These are phyloP conservation scores for Pyrenopolyporus hunteri DNA, from an alignment of 495 filamentous ascomycete genomes.

Conservation along the genomic window DNA sequence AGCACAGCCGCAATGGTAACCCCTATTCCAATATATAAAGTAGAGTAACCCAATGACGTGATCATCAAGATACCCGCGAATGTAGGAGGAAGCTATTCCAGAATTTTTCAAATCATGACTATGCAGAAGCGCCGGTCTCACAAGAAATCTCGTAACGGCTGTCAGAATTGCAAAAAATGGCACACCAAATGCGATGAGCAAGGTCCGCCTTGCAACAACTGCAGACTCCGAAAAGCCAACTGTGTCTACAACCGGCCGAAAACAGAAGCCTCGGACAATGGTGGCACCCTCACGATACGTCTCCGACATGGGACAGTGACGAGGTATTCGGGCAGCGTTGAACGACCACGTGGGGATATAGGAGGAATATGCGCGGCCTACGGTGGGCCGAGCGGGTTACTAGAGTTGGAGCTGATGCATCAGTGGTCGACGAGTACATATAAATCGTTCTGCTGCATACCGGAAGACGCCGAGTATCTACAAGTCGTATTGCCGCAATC, in stretches of 20 bases:
- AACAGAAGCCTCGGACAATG: not conserved
- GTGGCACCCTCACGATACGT: slow-evolving; percentile 10
- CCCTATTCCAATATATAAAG: too few species aligned
- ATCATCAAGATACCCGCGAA: not conserved
- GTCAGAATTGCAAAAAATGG: slow-evolving; percentile 48
- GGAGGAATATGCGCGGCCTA: slow-evolving; percentile 31
- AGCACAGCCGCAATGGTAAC: slow-evolving; percentile 10
- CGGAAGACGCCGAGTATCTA: slow-evolving; percentile 40
- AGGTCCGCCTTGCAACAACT: slow-evolving; percentile 47
- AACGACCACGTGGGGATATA: slow-evolving; percentile 26
- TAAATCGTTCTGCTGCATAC: slow-evolving; percentile 40
- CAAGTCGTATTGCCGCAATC: slow-evolving; percentile 38
- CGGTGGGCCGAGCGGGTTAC: slow-evolving; percentile 29
- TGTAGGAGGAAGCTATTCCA: too few species aligned
- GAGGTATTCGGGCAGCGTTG: not conserved
- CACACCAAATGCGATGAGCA: slow-evolving; percentile 49
- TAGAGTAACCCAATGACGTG: not conserved
- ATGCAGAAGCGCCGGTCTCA: slow-evolving; percentile 48
- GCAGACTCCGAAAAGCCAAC: slow-evolving; percentile 41
- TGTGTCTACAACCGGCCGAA: slow-evolving; percentile 38
- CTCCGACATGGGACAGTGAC: not conserved
- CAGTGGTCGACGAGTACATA: slow-evolving; percentile 45
- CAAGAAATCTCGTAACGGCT: slow-evolving; percentile 48
- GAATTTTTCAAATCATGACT: not conserved
- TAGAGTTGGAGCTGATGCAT: slow-evolving; percentile 48